These are phyloP conservation scores for Raffaelea deltoideospora DNA, from an alignment of 2,329 filamentous ascomycete species.

Conservation along the genomic window DNA sequence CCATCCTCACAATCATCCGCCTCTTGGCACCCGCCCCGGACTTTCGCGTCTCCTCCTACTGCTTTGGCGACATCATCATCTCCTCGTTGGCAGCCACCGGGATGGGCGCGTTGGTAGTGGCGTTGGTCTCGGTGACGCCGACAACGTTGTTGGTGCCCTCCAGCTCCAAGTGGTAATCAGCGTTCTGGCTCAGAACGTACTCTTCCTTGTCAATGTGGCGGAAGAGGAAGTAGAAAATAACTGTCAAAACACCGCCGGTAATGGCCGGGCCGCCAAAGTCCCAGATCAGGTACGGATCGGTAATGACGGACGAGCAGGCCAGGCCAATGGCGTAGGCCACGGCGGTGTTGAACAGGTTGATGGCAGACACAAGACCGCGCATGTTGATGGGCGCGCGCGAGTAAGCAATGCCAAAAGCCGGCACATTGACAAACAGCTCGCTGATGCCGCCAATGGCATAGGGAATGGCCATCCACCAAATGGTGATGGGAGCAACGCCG, in stretches of 20 bases:
- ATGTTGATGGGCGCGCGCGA: slow-evolving; percentile 66
- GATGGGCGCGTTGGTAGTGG: slow-evolving; percentile 11
- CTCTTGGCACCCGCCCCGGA: too few species aligned
- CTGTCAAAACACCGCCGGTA: slow-evolving; percentile 24
- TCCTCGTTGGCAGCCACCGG: slow-evolving; percentile 14
- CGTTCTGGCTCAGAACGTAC: slow-evolving; percentile 23
- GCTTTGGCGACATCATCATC: slow-evolving; percentile 16
- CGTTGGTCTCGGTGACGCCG: slow-evolving; percentile 11
- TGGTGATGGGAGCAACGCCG: slow-evolving; percentile 27
- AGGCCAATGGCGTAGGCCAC: slow-evolving; percentile 55
- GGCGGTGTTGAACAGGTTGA: slow-evolving; percentile 54
- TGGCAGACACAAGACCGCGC: slow-evolving; percentile 53
- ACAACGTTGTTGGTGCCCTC: slow-evolving; percentile 8
- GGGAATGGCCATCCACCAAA: slow-evolving; percentile 41
- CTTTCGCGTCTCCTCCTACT: too few species aligned
- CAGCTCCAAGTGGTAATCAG: slow-evolving; percentile 12
- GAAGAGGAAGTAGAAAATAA: slow-evolving; percentile 31
- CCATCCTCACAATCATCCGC: too few species aligned
- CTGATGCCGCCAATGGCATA: slow-evolving; percentile 35
- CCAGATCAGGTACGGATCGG: slow-evolving; percentile 33
- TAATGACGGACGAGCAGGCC: slow-evolving; percentile 31
- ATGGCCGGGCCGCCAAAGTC: slow-evolving; percentile 33
- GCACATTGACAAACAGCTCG: slow-evolving; percentile 35
- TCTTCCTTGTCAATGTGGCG: slow-evolving; percentile 31
- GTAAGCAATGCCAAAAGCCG: slow-evolving; percentile 36